Conservation (phyloP, 2,329 filamentous ascomycete genomes). For the Beauveria bassiana region DNA sequence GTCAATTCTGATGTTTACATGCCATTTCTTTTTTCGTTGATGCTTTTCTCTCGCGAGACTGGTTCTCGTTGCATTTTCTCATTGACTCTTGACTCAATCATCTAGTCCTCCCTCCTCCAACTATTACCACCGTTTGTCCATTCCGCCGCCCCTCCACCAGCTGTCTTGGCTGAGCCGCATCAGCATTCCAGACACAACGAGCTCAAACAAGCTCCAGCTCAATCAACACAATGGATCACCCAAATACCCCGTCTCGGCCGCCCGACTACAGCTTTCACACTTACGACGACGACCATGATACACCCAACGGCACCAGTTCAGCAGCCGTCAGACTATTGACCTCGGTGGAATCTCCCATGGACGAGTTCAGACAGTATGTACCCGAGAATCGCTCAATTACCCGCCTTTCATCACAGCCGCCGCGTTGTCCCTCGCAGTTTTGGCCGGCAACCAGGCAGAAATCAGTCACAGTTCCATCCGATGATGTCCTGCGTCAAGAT, state of each 20-base stretch:
- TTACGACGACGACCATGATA: conserved; percentile 49
- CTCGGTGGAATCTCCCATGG: conserved; percentile 48
- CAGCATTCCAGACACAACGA: conserved; percentile 21
- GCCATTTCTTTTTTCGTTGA: background rate
- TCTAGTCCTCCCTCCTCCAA: background rate
- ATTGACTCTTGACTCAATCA: background rate
- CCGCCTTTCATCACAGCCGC: conserved; percentile 12
- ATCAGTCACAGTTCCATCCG: conserved; percentile 6
- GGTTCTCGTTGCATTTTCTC: background rate
- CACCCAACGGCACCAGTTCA: conserved; percentile 38
- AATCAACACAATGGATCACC: conserved; percentile 37
- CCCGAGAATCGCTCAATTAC: conserved; percentile 2
- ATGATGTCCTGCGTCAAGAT: background rate
- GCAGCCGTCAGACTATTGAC: conserved; percentile 55
- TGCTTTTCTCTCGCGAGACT: background rate
- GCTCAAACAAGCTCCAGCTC: conserved; percentile 10
- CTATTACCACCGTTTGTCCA: background rate
- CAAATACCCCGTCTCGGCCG: conserved; percentile 42
- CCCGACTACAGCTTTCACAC: conserved; percentile 50
- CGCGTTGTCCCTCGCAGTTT: conserved; percentile 1
- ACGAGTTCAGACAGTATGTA: conserved; percentile 49
- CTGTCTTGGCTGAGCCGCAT: conserved; percentile 7
- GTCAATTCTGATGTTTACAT: conserved; percentile 1
- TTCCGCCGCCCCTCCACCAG: conserved; percentile 4
- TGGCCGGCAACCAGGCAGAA: conserved; percentile 5